phyloP scores from a whole-genome alignment of 1,284 basidiomycete genomes.

The Schizopora paradoxa region DNA sequence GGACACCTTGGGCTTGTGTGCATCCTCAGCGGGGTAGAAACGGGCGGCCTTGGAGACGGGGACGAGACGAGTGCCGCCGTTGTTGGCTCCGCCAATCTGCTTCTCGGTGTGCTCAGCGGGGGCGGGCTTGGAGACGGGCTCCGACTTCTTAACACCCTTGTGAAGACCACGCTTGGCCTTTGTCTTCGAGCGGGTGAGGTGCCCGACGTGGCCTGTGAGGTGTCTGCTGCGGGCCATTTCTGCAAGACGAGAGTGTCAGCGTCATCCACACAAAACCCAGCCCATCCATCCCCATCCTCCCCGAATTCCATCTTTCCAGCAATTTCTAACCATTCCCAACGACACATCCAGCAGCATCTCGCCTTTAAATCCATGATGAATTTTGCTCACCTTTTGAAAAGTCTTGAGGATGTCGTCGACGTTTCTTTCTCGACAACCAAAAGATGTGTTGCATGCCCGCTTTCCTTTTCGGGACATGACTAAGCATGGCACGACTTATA shows the following conservation, averaged over 20 bases:
- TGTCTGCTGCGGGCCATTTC: conserved; percentile 93
- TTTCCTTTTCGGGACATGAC: no score
- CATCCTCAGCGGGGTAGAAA: conserved; percentile 97
- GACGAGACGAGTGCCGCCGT: conserved; percentile 84
- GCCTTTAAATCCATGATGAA: no score
- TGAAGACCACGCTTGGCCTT: conserved; percentile 75
- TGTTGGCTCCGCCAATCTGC: conserved; percentile 84
- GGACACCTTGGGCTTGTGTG: conserved; percentile 84
- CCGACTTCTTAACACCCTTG: conserved; percentile 77
- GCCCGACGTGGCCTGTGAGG: conserved; percentile 80
- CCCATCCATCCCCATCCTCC: conserved; percentile 33
- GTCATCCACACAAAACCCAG: conserved; percentile 32
- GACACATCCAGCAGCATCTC: no score
- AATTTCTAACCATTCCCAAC: no score
- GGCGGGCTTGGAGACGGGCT: conserved; percentile 57
- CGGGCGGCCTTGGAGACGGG: conserved; percentile 86
- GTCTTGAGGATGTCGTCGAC: conserved; percentile 11
- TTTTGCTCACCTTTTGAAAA: conserved; percentile 13
- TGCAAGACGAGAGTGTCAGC: conserved; percentile 20
- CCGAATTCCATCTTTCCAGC: neutral
- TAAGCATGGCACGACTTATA: no score
- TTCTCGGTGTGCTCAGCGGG: conserved; percentile 72
- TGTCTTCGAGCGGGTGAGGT: conserved; percentile 78
- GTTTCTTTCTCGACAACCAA: no score
- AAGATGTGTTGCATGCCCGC: no score